These are phyloP conservation scores for Melampsora larici-populina DNA, from an alignment of 1,284 basidiomycete species.

Conservation along the genomic window DNA sequence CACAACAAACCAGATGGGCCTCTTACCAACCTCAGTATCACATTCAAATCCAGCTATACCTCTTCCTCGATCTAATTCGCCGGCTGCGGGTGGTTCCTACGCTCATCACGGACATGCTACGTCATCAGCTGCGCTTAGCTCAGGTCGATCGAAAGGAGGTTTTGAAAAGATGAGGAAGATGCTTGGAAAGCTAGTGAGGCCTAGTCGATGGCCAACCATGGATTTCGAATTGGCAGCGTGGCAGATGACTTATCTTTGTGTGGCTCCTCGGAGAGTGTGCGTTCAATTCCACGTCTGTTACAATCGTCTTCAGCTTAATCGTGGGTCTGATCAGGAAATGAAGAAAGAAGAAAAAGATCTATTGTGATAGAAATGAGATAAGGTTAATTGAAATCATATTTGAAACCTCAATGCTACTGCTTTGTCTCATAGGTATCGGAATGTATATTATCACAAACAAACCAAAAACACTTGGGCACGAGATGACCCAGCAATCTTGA, in stretches of 20 bases:
- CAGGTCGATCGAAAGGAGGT: neutral
- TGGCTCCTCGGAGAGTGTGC: constrained; percentile 84
- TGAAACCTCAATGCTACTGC: constrained; percentile 48
- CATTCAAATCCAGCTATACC: no score
- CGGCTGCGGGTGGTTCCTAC: neutral
- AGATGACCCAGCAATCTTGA: constrained; percentile 87
- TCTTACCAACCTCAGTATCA: no score
- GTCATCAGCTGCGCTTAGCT: neutral
- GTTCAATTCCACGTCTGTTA: constrained; percentile 52
- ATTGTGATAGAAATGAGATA: neutral
- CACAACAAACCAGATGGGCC: no score
- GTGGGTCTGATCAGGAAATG: neutral
- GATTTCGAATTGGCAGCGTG: constrained; percentile 92
- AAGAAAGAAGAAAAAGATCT: constrained; percentile 10
- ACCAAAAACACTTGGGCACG: constrained; percentile 98
- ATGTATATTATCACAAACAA: constrained; percentile 90
- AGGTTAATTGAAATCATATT: constrained; percentile 50
- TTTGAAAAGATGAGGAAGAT: constrained; percentile 18
- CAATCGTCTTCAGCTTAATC: no score
- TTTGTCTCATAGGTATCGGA: constrained; percentile 62
- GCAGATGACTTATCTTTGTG: constrained; percentile 85
- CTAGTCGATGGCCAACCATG: constrained; percentile 52
- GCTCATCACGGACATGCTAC: neutral
- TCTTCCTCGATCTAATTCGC: neutral
- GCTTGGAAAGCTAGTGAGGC: constrained; percentile 13